Evolutionary conservation across 352 stramenopile species (phyloP).

Genomic region (Pythium insidiosum): DNA sequence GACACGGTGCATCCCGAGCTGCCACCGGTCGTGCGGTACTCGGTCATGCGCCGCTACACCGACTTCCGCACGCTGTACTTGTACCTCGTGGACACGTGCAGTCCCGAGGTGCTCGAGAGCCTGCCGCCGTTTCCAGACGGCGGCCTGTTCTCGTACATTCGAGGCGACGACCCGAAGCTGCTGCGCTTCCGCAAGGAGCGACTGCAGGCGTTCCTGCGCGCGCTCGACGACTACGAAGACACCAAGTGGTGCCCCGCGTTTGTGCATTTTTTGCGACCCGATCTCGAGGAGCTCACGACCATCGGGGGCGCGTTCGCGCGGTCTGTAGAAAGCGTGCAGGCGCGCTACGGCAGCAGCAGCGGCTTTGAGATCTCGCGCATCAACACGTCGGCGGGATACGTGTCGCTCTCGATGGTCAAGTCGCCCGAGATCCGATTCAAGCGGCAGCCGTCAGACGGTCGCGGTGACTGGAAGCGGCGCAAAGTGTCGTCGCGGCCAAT

Average conservation of each 20-base stretch:
- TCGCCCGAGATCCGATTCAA: constrained; percentile 76
- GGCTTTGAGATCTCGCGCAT: constrained; percentile 14
- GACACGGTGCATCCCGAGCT: no score
- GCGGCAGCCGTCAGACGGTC: constrained; percentile 32
- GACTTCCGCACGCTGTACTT: constrained; percentile 65
- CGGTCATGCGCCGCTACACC: constrained; percentile 70
- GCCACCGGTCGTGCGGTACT: constrained; percentile 69
- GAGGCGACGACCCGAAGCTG: constrained; percentile 63
- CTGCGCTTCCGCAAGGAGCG: constrained; percentile 58
- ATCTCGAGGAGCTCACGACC: constrained; percentile 35
- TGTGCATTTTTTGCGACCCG: constrained; percentile 50
- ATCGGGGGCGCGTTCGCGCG: constrained; percentile 20
- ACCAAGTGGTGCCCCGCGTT: constrained; percentile 53
- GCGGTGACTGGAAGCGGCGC: constrained; percentile 49
- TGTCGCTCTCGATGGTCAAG: constrained; percentile 64
- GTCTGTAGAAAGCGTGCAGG: constrained; percentile 12
- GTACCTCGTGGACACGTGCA: constrained; percentile 43
- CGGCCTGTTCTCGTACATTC: constrained; percentile 60
- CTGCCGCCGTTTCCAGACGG: constrained; percentile 66
- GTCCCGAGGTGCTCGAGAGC: constrained; percentile 26
- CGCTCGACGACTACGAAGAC: constrained; percentile 47
- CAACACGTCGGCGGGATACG: constrained; percentile 49
- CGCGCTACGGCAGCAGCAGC: constrained; percentile 12
- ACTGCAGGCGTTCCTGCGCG: constrained; percentile 49
- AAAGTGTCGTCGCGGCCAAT: no score